Evolutionary conservation across 2,329 filamentous ascomycete species (phyloP), one percentile per base, ranked within the genome.

Genomic region (Cladosporium colombiae): DNA sequence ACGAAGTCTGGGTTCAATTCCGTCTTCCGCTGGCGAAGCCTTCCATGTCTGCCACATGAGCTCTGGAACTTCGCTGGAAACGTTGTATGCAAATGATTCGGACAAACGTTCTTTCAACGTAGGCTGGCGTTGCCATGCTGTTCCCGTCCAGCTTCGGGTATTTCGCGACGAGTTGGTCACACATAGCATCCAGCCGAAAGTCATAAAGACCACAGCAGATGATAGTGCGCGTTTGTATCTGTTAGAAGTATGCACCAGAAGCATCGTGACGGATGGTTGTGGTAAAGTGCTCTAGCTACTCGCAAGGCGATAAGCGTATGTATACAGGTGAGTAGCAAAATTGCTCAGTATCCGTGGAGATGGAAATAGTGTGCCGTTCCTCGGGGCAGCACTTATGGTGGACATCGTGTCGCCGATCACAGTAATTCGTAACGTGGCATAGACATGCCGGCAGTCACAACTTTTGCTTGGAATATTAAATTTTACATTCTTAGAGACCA

Each of bases 1-100:
- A 68, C 93, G 89, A 75, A 97, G 93, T 23, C 83, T 80, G 68
- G 89, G 86, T 13, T 79, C 80, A 76, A 99, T 98, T 68, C 91
- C 84, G 58, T 86, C 84, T 27, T 92, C 90, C 1, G 89, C 86
- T 0, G 94, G 93, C 0, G 88, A 91, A 74, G 87, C 89, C 78
- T 96, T 97, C 95, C 95, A 99, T 18, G 95, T 98, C 83, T 99
- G 95, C 95, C 95, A 99, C 76, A 99, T 95, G 82, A 96, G 98
- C 65, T 93, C 93, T 3, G 95, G 95, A 78, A 98, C 98, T 78
- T 94, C 96, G 72, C 84, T 79, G 74, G 93, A 88, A 69, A 94
- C 84, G 74, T 96, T 91, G 83, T 98, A 99, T 25, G 93, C 92
- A 78, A 94, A 98, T 72, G 95, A 91, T 81, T 96, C 97, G 62